Base-by-base conservation (phyloP, 768 basidiomycete genomes). In the Clitopilus passeckerianus region DNA sequence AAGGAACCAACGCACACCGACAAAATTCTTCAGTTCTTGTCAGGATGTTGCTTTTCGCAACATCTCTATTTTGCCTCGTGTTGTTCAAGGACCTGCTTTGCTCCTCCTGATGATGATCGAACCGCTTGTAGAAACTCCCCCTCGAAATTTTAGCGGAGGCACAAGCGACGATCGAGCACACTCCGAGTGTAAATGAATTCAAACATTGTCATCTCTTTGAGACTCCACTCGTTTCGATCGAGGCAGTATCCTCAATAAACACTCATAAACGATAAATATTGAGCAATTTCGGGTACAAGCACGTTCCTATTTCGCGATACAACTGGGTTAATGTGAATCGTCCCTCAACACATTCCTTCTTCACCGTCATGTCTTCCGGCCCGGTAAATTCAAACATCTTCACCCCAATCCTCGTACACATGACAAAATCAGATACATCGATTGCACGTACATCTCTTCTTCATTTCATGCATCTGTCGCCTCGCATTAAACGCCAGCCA, bases 391-490 rank as follows among this genome's bases (percentile, higher is more conserved):
- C 54, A 34, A 33, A 12, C 23, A 35, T 37, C 41, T 24, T 44
- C 18, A n/a, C 41, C 56, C 37, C 34, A 57, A 57, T 44, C 12
- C 34, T 57, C 56, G 37, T 57, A 44, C 56, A 37, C 56, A 18
- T 34, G 16, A 54, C 53, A 27, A 58, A 20, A 34, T 50, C 46
- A 56, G 55, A 35, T 56, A 43, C 34, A 34, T 56, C 41, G 30
- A 54, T 57, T 33, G n/a, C 23, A 59, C 22, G 34, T 60, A 34
- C 22, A 34, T 24, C 20, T 43, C 37, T 15, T 15, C 37, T 22
- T 12, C n/a, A 23, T 53, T 34, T 61, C 54, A 64, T 34, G 64
- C 64, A 33, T 65, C 64, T 65, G 43, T 57, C 24, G 35, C 6
- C 0, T 23, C 23, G 60, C 20, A 7, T 61, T 44, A 61, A 35